Conservation (phyloP, 495 filamentous ascomycete species). For the Lepraria neglecta region DNA sequence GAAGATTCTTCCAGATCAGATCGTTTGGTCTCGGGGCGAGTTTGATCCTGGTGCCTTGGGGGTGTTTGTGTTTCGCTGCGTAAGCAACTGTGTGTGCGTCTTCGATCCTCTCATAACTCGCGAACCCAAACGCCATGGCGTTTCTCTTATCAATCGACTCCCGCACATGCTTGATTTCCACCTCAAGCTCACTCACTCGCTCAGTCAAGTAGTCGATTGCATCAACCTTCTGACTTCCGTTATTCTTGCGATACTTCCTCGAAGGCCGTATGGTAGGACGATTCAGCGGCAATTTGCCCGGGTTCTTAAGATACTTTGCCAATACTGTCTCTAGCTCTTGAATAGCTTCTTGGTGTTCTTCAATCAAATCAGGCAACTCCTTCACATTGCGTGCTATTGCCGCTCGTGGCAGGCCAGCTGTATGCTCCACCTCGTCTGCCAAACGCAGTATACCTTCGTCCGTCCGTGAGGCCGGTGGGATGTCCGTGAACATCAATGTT, state of each 20-base stretch:
- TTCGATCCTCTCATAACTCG: slow-evolving; percentile 80
- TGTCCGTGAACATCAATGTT: slow-evolving; percentile 88
- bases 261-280: slow-evolving; percentile 74
- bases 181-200: slow-evolving; percentile 75
- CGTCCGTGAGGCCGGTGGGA: slow-evolving; percentile 62
- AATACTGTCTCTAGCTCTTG: slow-evolving; percentile 73
- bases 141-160: slow-evolving; percentile 77
- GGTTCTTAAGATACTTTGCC: slow-evolving; percentile 84
- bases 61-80: slow-evolving; percentile 69
- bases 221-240: slow-evolving; percentile 58
- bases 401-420: slow-evolving; percentile 66
- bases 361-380: slow-evolving; percentile 73
- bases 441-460: slow-evolving; percentile 83
- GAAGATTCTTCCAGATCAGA: slow-evolving; percentile 93
- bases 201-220: slow-evolving; percentile 89
- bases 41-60: slow-evolving; percentile 67
- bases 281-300: slow-evolving; percentile 68
- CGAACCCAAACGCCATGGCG: slow-evolving; percentile 87
- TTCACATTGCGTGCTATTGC: slow-evolving; percentile 88
- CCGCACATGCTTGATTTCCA: slow-evolving; percentile 75
- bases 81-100: slow-evolving; percentile 87
- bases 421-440: slow-evolving; percentile 67
- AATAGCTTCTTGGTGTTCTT: slow-evolving; percentile 75
- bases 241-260: slow-evolving; percentile 53
- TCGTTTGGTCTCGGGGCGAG: slow-evolving; percentile 85